Evolutionary conservation across 2,329 filamentous ascomycete genomes (phyloP).

Genomic region (Penicillium italicum): DNA sequence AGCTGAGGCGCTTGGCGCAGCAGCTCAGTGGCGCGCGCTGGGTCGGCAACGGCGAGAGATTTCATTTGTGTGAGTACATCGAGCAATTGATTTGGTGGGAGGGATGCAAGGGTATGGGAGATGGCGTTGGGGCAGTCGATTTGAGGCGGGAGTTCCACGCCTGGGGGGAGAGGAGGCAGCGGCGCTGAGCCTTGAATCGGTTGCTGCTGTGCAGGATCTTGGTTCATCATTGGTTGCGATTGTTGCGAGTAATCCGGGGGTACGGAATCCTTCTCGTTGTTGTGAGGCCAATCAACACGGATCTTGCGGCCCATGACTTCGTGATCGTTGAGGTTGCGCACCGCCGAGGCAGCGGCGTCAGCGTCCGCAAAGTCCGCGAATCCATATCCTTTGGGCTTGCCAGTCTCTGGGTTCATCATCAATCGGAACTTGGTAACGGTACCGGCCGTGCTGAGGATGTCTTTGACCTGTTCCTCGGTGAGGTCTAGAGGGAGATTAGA

Average conservation of each 20-base stretch:
- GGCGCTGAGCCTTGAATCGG: constrained; percentile 47
- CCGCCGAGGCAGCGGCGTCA: constrained; percentile 86
- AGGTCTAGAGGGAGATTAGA: constrained; percentile 60
- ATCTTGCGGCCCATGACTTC: constrained; percentile 94
- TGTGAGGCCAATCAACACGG: constrained; percentile 92
- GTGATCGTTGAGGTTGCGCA: constrained; percentile 91
- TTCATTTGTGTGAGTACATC: constrained; percentile 96
- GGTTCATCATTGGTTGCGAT: constrained; percentile 30
- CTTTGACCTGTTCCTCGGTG: constrained; percentile 91
- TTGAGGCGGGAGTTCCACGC: constrained; percentile 77
- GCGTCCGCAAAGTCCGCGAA: constrained; percentile 94
- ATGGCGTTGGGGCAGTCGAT: constrained; percentile 86
- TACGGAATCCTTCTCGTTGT: constrained; percentile 70
- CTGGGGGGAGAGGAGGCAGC: constrained; percentile 77
- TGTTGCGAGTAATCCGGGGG: constrained; percentile 48
- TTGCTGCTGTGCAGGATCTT: constrained; percentile 38
- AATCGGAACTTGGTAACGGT: constrained; percentile 88
- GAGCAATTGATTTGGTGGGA: constrained; percentile 83
- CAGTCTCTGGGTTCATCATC: constrained; percentile 93
- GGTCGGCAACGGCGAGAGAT: constrained; percentile 75
- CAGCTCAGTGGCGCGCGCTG: constrained; percentile 77
- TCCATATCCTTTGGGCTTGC: constrained; percentile 91
- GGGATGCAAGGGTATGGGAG: constrained; percentile 79
- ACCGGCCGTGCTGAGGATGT: constrained; percentile 86
- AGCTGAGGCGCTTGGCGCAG: constrained; percentile 87